Conservation (phyloP, 805 yeast genomes). For the Wickerhamiella siamensis region DNA sequence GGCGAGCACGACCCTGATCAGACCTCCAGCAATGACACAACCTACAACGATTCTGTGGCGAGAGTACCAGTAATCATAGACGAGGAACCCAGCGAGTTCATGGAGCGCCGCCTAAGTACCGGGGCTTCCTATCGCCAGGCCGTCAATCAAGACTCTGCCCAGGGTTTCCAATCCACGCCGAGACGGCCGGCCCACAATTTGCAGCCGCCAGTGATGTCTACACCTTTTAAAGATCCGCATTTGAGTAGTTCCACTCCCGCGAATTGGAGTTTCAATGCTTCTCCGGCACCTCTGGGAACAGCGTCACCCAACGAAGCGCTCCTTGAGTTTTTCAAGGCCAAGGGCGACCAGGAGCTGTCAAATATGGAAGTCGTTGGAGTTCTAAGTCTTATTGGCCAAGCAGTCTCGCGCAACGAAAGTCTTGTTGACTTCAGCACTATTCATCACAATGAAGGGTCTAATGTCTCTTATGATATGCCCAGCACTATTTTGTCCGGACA, state of each 20-base stretch:
- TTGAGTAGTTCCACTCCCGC: no score
- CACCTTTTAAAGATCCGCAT: not conserved
- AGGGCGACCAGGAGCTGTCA: conserved; percentile 55
- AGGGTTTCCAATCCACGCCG: not conserved
- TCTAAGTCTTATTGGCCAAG: conserved; percentile 37
- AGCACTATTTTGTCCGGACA: not conserved
- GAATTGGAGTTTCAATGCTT: not conserved
- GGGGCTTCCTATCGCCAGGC: no score
- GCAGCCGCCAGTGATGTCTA: not conserved
- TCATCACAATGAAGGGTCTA: not conserved
- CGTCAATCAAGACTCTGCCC: no score
- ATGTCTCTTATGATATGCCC: not conserved
- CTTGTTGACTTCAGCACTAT: conserved; percentile 12
- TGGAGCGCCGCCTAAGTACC: not conserved
- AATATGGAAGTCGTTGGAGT: conserved; percentile 71
- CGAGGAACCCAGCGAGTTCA: not conserved
- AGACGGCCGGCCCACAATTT: not conserved
- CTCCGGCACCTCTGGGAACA: not conserved
- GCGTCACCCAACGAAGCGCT: conserved; percentile 39
- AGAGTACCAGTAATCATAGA: not conserved
- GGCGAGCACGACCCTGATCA: not conserved
- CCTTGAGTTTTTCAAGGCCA: conserved; percentile 49
- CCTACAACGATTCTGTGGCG: not conserved
- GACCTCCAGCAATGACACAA: not conserved
- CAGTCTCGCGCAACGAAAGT: conserved; percentile 18